Base-by-base conservation (phyloP, 148 eudicot species). In the Polygonum maritimum region DNA sequence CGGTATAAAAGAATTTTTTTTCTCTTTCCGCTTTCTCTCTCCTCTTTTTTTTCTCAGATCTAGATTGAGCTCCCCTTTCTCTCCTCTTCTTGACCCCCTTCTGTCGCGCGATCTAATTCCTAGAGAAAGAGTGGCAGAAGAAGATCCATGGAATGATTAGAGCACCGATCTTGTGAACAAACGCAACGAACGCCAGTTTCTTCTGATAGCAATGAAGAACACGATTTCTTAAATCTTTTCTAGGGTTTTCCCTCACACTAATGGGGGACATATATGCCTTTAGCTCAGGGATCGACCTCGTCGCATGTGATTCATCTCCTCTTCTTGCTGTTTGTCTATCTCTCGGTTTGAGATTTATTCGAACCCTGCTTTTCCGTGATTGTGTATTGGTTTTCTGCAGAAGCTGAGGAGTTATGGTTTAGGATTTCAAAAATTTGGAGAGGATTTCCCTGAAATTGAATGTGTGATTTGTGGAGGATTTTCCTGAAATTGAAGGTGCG, bases 261-360 rank as follows among this genome's bases (percentile, higher is more conserved):
- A 75, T 75, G 76, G 76, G 48, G 41, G 76, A 75, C 54, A 22
- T 36, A 6, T 48, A 1, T 22, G 40, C 60, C 13, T 75, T 75
- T 39, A 38, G 63, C 16, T 52, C 76, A 48, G 76, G 35, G 15
- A 52, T 19, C 67, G 63, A 38, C 26, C 35, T 55, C 13, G 31
- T 75, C 4, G 26, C 76, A 54, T 67, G 76, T 75, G 44, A 75
- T 36, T 51, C 18, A 4, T 7, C 63, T 39, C 60, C 19, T 5
- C 21, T 26, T 74, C 62, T 47, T 74, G n/a, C 14, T 74, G 26
- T 49, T 74, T 58, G n/a, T 51, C 38, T 49, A 11, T 48, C 41
- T 21, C 44, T 9, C 33, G 74, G 5, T 44, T 41, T 11, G 31
- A 12, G 12, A 5, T 47, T 41, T 36, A 74, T n/a, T 52, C 21